phyloP scores from a whole-genome alignment of 108 stramenopile genomes.

The Nitzschia sp. region DNA sequence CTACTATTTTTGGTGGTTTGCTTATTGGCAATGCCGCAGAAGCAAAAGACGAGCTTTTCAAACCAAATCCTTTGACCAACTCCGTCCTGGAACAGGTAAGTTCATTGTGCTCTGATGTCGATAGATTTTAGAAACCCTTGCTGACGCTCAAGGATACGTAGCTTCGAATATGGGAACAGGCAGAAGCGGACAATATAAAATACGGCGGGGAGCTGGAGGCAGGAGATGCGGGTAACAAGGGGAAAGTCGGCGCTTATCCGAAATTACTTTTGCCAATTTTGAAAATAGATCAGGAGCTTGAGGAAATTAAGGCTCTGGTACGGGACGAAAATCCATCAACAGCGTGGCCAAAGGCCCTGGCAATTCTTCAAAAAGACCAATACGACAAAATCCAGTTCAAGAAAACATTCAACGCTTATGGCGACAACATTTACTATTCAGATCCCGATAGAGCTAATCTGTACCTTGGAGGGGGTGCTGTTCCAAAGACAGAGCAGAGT shows the following conservation, averaged over 20 bases:
- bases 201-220: constrained; percentile 72
- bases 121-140: constrained; percentile 4
- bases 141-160: background rate
- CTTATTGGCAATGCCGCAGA: background rate
- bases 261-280: constrained; percentile 69
- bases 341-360: constrained; percentile 32
- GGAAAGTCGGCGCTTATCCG: constrained; percentile 53
- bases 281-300: constrained; percentile 54
- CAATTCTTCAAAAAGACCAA: constrained; percentile 46
- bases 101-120: background rate
- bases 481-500: constrained; percentile 66
- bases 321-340: constrained; percentile 7
- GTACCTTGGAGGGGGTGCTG: constrained; percentile 81
- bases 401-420: constrained; percentile 81
- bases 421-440: constrained; percentile 85
- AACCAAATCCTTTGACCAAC: constrained; percentile 76
- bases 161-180: constrained; percentile 76
- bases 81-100: constrained; percentile 61
- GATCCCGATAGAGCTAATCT: constrained; percentile 85
- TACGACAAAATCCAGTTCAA: constrained; percentile 75
- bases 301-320: constrained; percentile 42
- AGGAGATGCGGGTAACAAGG: constrained; percentile 48
- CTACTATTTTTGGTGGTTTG: background rate
- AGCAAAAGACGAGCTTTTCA: constrained; percentile 58
- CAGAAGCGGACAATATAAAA: constrained; percentile 72